These are phyloP conservation scores for Penicillium glabrum DNA, from an alignment of 2,329 filamentous ascomycete species.

Conservation along the genomic window DNA sequence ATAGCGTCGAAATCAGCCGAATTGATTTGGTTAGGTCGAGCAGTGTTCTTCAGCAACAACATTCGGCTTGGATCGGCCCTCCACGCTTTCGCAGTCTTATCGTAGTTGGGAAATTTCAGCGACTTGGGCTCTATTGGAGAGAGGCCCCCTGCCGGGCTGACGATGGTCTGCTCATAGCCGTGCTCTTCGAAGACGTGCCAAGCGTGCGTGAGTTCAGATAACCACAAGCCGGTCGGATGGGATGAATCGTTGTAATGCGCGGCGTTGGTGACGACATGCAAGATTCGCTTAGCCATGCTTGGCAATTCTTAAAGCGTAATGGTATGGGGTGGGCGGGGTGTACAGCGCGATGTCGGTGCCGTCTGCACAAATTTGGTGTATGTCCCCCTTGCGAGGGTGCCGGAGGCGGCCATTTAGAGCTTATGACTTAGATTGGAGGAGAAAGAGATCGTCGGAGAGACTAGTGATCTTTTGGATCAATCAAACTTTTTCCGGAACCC, in stretches of 20 bases:
- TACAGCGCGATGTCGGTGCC: background rate
- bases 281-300: constrained; percentile 21
- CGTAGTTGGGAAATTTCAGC: constrained; percentile 12
- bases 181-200: constrained; percentile 11
- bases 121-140: constrained; percentile 10
- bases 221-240: constrained; percentile 11
- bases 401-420: background rate
- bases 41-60: background rate
- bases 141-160: constrained; percentile 6
- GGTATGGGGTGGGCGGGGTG: background rate
- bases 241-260: constrained; percentile 8
- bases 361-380: background rate
- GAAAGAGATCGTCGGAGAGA: background rate
- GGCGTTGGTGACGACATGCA: constrained; percentile 10
- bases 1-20: constrained; percentile 1
- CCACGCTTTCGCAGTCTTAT: constrained; percentile 13
- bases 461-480: background rate
- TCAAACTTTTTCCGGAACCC: background rate
- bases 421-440: background rate
- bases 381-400: background rate
- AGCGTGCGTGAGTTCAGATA: constrained; percentile 12
- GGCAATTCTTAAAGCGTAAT: background rate
- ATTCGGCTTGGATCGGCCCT: background rate
- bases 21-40: background rate
- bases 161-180: constrained; percentile 7